Evolutionary conservation across 1,139 yeast genomes (phyloP).

Genomic region (Pichia inconspicua): DNA sequence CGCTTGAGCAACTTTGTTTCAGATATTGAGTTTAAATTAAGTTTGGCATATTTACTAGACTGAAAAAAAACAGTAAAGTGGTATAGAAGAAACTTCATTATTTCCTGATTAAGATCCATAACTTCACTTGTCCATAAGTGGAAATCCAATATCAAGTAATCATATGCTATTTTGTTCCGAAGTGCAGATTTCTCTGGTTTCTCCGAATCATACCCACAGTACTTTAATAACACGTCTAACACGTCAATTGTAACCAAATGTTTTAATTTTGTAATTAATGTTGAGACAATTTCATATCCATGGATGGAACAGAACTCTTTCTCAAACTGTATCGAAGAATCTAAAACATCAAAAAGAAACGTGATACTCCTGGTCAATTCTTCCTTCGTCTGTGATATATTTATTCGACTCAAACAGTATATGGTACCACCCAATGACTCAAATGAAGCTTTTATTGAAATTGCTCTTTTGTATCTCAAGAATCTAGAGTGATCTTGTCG

Average conservation of each 20-base stretch:
- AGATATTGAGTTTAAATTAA: constrained; percentile 44
- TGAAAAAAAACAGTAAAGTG: constrained; percentile 50
- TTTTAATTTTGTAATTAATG: constrained; percentile 33
- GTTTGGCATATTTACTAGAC: constrained; percentile 41
- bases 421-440: constrained; percentile 34
- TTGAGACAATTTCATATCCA: constrained; percentile 38
- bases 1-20: constrained; percentile 48
- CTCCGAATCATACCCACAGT: constrained; percentile 38
- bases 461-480: constrained; percentile 15
- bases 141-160: constrained; percentile 38
- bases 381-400: constrained; percentile 24
- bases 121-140: constrained; percentile 38
- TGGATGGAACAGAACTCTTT: constrained; percentile 33
- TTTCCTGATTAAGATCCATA: constrained; percentile 25
- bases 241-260: constrained; percentile 28
- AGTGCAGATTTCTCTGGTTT: constrained; percentile 38
- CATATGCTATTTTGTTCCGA: constrained; percentile 39
- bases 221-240: constrained; percentile 34
- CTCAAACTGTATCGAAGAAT: constrained; percentile 22
- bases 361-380: constrained; percentile 24
- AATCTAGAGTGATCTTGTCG: not conserved
- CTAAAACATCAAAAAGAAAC: constrained; percentile 30
- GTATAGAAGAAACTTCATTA: constrained; percentile 43
- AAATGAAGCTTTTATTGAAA: constrained; percentile 26
- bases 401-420: constrained; percentile 28